Evolutionary conservation across 176 grass and related monocot genomes (phyloP).

Genomic region (Eleusine coracana): DNA sequence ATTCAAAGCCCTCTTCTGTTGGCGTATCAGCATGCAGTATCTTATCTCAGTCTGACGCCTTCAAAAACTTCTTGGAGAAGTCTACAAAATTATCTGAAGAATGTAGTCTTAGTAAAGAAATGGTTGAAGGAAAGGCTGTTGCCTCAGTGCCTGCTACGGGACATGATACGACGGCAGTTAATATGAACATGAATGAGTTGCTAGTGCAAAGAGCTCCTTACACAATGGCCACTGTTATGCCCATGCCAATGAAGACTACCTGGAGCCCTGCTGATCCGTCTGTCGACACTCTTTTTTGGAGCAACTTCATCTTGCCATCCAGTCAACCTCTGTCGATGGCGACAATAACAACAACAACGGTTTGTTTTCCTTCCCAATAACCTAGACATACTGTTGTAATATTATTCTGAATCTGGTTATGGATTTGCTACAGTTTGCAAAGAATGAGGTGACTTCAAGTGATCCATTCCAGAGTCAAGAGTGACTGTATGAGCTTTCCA

Average conservation of each 20-base stretch:
- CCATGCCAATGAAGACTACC: conserved; percentile 69
- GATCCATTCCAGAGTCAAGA: conserved; percentile 85
- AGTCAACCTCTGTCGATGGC: conserved; percentile 68
- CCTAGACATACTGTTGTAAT: conserved; percentile 6
- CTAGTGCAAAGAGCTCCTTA: conserved; percentile 68
- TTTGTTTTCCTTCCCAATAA: conserved; percentile 43
- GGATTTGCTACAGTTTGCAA: conserved; percentile 63
- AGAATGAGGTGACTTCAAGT: conserved; percentile 85
- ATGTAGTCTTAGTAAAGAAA: conserved; percentile 55
- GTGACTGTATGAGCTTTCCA: conserved; percentile 39
- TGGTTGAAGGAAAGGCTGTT: conserved; percentile 55
- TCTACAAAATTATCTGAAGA: conserved; percentile 76
- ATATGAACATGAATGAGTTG: conserved; percentile 59
- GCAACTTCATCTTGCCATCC: conserved; percentile 75
- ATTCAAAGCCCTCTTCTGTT: conserved; percentile 51
- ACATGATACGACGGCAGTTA: conserved; percentile 52
- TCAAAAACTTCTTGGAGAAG: conserved; percentile 80
- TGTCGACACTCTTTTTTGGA: conserved; percentile 80
- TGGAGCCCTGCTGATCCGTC: conserved; percentile 78
- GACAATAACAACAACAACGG: conserved; percentile 60
- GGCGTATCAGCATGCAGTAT: conserved; percentile 75
- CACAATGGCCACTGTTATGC: conserved; percentile 67
- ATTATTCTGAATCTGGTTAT: conserved; percentile 38
- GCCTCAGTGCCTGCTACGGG: conserved; percentile 44
- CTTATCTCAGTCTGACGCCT: conserved; percentile 80